These are phyloP conservation scores for Neurospora sp. DNA, from an alignment of 495 filamentous ascomycete genomes.

Conservation along the genomic window DNA sequence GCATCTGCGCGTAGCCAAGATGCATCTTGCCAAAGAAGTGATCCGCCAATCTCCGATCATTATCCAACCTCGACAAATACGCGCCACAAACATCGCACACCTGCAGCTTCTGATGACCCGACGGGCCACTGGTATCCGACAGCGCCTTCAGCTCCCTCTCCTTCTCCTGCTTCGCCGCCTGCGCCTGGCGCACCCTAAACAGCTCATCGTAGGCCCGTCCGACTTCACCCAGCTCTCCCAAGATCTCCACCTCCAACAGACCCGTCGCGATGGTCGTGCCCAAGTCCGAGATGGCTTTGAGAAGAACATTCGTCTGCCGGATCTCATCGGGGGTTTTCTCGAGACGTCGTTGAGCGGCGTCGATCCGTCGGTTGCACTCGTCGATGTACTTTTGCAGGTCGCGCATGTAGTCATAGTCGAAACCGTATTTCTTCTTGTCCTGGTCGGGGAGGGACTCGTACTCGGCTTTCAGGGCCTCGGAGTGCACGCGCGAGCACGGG, in stretches of 20 bases:
- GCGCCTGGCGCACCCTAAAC: constrained; percentile 69
- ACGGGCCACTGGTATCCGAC: constrained; percentile 76
- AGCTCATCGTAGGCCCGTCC: constrained; percentile 74
- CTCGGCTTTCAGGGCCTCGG: constrained; percentile 75
- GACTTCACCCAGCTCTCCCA: constrained; percentile 75
- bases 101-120: constrained; percentile 91
- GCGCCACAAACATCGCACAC: constrained; percentile 96
- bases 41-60: constrained; percentile 86
- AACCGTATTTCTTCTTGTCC: constrained; percentile 72
- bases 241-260: constrained; percentile 71
- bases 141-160: constrained; percentile 90
- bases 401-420: constrained; percentile 92
- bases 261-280: constrained; percentile 70
- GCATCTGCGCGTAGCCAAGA: constrained; percentile 94
- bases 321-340: constrained; percentile 99
- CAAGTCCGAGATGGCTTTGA: constrained; percentile 83
- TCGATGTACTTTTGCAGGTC: constrained; percentile 95
- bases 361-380: constrained; percentile 91
- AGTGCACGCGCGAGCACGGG: constrained; percentile 82
- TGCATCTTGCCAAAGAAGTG: constrained; percentile 99
- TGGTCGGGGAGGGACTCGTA: constrained; percentile 59
- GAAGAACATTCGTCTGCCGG: constrained; percentile 82
- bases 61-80: constrained; percentile 83
- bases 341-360: constrained; percentile 75
- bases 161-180: constrained; percentile 70